phyloP scores from a whole-genome alignment of 2,329 filamentous ascomycete genomes.

The Ploettnerulaceae sp. region DNA sequence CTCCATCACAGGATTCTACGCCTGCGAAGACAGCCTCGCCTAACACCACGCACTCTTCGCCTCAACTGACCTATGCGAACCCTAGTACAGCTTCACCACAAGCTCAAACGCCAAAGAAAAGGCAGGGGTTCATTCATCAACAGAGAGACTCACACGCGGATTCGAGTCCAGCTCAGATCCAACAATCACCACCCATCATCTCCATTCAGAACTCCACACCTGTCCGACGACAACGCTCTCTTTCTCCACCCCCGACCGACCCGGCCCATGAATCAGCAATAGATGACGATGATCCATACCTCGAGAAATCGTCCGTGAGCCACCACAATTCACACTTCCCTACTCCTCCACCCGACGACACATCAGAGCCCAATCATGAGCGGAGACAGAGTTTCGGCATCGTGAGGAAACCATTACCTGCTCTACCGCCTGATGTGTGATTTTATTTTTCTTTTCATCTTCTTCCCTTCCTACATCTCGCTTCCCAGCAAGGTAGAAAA shows the following conservation, averaged over 20 bases:
- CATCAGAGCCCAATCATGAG: background rate
- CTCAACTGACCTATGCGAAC: background rate
- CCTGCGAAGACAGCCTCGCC: background rate
- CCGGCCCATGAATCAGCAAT: too few relatives aligned
- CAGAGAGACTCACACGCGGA: too few relatives aligned
- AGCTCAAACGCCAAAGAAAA: background rate
- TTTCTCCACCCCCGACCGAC: background rate
- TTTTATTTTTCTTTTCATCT: too few relatives aligned
- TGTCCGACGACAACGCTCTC: background rate
- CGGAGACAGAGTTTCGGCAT: slow-evolving; percentile 19
- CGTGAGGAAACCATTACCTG: slow-evolving; percentile 41
- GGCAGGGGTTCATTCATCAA: background rate
- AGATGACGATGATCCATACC: too few relatives aligned
- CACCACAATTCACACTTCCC: background rate
- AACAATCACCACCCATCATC: background rate
- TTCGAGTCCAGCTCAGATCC: background rate
- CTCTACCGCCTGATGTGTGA: slow-evolving; percentile 32
- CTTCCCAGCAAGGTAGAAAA: too few relatives aligned
- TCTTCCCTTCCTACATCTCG: too few relatives aligned
- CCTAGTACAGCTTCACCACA: background rate
- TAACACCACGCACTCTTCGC: background rate
- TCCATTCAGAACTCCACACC: background rate
- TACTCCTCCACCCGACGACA: background rate
- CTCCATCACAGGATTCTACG: background rate
- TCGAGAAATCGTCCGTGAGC: background rate